Percentiles rank a stretch among this genome's conserved stretches.
Evolutionary conservation across 768 basidiomycete species (phyloP).

Genomic region (Candolleomyces eurysporus): DNA sequence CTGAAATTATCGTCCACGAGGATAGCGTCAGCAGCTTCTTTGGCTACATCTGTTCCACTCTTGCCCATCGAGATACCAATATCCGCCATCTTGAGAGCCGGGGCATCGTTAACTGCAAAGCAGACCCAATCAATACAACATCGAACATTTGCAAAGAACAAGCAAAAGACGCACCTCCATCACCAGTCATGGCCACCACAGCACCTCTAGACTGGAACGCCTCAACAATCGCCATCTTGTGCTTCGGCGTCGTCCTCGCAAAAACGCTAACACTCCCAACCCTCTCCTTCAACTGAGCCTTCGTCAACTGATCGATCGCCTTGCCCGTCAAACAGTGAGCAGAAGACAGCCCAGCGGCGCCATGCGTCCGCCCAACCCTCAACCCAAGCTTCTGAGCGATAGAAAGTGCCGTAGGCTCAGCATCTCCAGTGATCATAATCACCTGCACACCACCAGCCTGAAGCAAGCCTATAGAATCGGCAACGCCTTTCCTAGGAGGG

Average conservation of each 20-base stretch:
- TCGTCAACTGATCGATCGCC: slow-evolving; percentile 82
- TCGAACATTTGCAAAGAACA: neutral
- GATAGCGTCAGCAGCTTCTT: slow-evolving; percentile 96
- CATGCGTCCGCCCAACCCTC: slow-evolving; percentile 63
- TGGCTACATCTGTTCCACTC: slow-evolving; percentile 97
- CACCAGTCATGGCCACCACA: slow-evolving; percentile 97
- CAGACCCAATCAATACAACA: slow-evolving; percentile 5
- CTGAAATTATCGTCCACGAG: slow-evolving; percentile 97
- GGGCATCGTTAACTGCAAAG: slow-evolving; percentile 83
- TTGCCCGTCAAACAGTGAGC: slow-evolving; percentile 72
- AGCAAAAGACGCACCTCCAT: slow-evolving; percentile 64
- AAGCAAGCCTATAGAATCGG: slow-evolving; percentile 78
- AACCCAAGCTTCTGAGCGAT: slow-evolving; percentile 88
- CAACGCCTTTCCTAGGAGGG: slow-evolving; percentile 92
- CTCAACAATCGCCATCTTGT: slow-evolving; percentile 97
- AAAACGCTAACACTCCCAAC: slow-evolving; percentile 86
- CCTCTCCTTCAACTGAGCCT: slow-evolving; percentile 76
- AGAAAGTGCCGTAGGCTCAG: slow-evolving; percentile 85
- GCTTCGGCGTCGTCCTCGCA: slow-evolving; percentile 92
- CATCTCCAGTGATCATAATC: slow-evolving; percentile 98
- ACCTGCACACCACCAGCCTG: slow-evolving; percentile 89
- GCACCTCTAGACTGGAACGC: slow-evolving; percentile 88
- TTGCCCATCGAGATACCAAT: slow-evolving; percentile 98
- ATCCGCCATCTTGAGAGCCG: slow-evolving; percentile 96
- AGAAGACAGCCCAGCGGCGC: slow-evolving; percentile 24